A percentile compares a stretch with the other conserved stretches of the same genome.
Evolutionary conservation across 345 rosid genomes (phyloP).

Genomic region (Ceriops zippeliana): DNA sequence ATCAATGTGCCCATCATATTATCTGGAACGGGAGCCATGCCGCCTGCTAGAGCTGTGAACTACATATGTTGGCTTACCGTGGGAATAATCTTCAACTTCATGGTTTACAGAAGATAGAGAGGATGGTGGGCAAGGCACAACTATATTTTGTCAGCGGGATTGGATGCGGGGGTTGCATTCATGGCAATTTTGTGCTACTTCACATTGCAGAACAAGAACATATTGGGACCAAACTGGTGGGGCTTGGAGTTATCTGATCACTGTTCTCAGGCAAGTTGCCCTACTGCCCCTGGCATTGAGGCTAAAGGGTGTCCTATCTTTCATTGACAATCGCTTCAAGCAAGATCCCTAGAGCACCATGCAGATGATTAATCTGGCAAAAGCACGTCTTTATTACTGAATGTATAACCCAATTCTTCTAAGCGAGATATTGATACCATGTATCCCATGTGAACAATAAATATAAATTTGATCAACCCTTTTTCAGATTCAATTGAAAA

Average conservation of each 20-base stretch:
- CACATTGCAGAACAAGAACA: slow-evolving; percentile 29
- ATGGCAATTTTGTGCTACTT: slow-evolving; percentile 38
- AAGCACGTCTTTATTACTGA: too few species aligned
- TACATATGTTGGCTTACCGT: slow-evolving; percentile 16
- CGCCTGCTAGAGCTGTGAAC: slow-evolving; percentile 10
- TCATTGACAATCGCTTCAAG: background rate
- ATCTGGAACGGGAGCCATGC: slow-evolving; percentile 26
- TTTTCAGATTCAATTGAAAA: too few species aligned
- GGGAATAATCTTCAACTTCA: slow-evolving; percentile 17
- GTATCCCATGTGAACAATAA: too few species aligned
- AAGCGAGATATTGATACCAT: too few species aligned
- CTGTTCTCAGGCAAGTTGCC: slow-evolving; percentile 43
- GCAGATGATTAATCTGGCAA: too few species aligned
- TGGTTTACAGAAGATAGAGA: slow-evolving; percentile 29
- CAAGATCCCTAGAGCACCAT: too few species aligned
- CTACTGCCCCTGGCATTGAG: slow-evolving; percentile 39
- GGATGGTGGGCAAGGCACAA: slow-evolving; percentile 55
- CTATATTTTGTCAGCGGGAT: slow-evolving; percentile 46
- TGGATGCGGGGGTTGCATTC: slow-evolving; percentile 59
- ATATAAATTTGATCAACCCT: too few species aligned
- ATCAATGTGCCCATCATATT: slow-evolving; percentile 43
- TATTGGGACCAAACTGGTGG: slow-evolving; percentile 50
- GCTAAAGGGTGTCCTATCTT: slow-evolving; percentile 41
- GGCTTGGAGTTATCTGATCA: slow-evolving; percentile 44
- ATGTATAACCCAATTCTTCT: too few species aligned